Conservation (phyloP, 768 basidiomycete genomes). For the Rossbeevera mucosa region DNA sequence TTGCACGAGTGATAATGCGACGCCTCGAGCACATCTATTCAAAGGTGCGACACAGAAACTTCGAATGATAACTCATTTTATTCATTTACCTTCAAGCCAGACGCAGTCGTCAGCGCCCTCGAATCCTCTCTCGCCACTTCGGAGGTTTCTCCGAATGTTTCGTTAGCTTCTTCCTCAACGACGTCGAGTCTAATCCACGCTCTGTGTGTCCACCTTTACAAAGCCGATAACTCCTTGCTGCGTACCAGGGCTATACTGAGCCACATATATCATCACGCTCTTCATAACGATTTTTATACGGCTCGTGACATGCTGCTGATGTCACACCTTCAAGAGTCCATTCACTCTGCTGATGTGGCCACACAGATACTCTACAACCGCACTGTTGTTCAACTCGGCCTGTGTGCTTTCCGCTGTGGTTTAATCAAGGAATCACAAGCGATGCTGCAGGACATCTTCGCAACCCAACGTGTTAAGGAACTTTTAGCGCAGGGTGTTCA, state of each 20-base stretch:
- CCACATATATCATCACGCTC: conserved; percentile 95
- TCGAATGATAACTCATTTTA: not conserved
- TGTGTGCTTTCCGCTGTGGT: conserved; percentile 94
- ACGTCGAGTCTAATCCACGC: conserved; percentile 81
- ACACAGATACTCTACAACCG: conserved; percentile 99
- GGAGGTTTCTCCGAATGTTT: conserved; percentile 58
- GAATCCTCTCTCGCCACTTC: conserved; percentile 63
- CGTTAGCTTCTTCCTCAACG: conserved; percentile 48
- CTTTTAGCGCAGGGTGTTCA: conserved; percentile 95
- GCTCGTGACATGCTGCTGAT: conserved; percentile 97
- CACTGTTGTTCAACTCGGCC: conserved; percentile 92
- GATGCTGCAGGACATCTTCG: conserved; percentile 92
- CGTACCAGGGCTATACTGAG: conserved; percentile 96
- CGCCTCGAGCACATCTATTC: conserved; percentile 97
- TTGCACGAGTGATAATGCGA: conserved; percentile 88
- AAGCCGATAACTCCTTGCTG: conserved; percentile 82
- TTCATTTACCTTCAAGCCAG: conserved; percentile 57
- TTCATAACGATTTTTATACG: conserved; percentile 94
- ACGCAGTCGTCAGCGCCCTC: conserved; percentile 85
- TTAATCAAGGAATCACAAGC: conserved; percentile 91
- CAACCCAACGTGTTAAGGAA: conserved; percentile 95
- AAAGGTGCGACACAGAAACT: conserved; percentile 53
- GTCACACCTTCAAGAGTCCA: conserved; percentile 97
- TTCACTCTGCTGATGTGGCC: conserved; percentile 92
- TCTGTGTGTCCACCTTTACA: conserved; percentile 90